Conservation (phyloP, 257 asterid species). For the Plectranthus barbatus region DNA sequence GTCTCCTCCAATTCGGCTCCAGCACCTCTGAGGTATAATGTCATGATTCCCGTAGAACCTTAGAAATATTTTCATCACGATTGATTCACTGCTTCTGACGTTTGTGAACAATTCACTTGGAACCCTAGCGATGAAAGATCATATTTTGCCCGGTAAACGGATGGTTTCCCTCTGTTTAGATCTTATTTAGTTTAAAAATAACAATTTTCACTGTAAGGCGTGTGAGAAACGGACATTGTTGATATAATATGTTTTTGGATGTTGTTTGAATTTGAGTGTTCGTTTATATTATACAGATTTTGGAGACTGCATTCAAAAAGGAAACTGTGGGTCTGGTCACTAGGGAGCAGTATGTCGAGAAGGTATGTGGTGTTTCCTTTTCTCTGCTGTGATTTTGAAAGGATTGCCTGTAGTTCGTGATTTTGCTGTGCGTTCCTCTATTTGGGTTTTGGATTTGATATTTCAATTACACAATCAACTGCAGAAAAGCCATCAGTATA, state of each 20-base stretch:
- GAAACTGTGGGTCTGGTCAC: conserved; percentile 98
- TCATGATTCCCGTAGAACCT: background rate
- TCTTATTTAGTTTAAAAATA: background rate
- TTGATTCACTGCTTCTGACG: background rate
- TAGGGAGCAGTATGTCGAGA: conserved; percentile 94
- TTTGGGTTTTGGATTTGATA: no score
- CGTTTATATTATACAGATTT: conserved; percentile 41
- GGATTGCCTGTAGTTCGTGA: background rate
- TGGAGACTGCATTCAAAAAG: conserved; percentile 97
- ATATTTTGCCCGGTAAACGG: background rate
- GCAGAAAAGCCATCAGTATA: no score
- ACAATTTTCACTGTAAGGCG: background rate
- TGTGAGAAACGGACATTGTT: background rate
- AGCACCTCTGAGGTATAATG: conserved; percentile 80
- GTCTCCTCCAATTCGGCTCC: conserved; percentile 96
- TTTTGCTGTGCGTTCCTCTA: background rate
- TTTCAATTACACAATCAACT: no score
- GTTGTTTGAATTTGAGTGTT: background rate
- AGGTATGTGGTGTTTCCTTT: conserved; percentile 34
- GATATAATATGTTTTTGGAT: background rate
- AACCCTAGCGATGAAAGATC: no score
- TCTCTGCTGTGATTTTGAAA: background rate
- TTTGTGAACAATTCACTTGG: no score
- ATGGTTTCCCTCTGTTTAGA: background rate
- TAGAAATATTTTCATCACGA: background rate